These are phyloP conservation scores for Licmophora abbreviata DNA, from an alignment of 108 stramenopile species.

Conservation along the genomic window DNA sequence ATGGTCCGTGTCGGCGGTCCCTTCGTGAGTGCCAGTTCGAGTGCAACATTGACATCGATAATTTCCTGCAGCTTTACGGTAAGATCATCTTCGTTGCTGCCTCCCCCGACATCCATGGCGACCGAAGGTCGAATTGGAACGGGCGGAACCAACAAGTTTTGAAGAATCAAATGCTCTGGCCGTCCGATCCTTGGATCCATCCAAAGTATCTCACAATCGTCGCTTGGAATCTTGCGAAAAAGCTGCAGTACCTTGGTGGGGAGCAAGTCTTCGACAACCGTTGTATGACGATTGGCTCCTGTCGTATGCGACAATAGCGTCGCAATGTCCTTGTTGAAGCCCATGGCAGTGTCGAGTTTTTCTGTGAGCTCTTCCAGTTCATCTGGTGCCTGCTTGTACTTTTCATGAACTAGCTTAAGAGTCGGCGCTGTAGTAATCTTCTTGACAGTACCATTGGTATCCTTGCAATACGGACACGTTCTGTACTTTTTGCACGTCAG, in stretches of 20 bases:
- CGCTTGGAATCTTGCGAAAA: conserved; percentile 86
- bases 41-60: conserved; percentile 90
- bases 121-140: conserved; percentile 99
- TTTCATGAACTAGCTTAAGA: conserved; percentile 92
- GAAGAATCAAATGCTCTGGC: conserved; percentile 92
- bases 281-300: conserved; percentile 28
- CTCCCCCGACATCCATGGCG: conserved; percentile 95
- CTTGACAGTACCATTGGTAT: conserved; percentile 90
- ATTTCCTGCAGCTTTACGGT: conserved; percentile 98
- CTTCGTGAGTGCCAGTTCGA: conserved; percentile 75
- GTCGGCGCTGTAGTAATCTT: conserved; percentile 90
- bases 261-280: conserved; percentile 65
- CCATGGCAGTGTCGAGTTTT: conserved; percentile 47
- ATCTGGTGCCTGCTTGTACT: conserved; percentile 71
- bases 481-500: conserved; percentile 88
- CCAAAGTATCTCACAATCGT: conserved; percentile 95
- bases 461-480: conserved; percentile 84
- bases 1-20: conserved; percentile 90
- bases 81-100: conserved; percentile 97
- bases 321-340: conserved; percentile 65
- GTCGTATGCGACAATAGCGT: conserved; percentile 13
- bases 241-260: conserved; percentile 78
- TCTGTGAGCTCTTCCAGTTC: conserved; percentile 59
- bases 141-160: conserved; percentile 92
- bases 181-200: conserved; percentile 81